phyloP scores from a whole-genome alignment of 306 rosid genomes.

The Pyrus communis region DNA sequence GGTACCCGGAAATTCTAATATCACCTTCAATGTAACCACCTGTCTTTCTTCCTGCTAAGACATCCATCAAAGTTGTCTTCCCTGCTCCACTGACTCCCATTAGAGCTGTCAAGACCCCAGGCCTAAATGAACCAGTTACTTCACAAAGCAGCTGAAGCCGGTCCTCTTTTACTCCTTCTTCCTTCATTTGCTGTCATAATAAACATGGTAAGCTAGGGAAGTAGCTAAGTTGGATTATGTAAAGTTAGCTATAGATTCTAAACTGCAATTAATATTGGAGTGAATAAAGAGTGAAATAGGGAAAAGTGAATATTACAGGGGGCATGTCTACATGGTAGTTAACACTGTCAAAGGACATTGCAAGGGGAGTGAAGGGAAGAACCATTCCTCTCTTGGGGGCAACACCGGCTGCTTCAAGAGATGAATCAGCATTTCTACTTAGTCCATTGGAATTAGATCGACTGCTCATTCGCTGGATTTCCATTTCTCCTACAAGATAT shows the following conservation, averaged over 20 bases:
- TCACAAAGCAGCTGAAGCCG: conserved; percentile 71
- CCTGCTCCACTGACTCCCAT: conserved; percentile 99
- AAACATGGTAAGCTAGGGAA: background rate
- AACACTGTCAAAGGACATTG: conserved; percentile 84
- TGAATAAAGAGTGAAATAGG: background rate
- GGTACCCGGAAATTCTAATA: conserved; percentile 76
- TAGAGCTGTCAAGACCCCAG: conserved; percentile 88
- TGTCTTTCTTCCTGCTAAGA: conserved; percentile 90
- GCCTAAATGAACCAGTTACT: conserved; percentile 81
- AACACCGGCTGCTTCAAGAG: conserved; percentile 42
- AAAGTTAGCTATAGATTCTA: background rate
- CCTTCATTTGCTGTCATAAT: conserved; percentile 69
- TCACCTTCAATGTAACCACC: conserved; percentile 95
- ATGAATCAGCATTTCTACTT: conserved; percentile 37
- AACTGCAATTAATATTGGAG: background rate
- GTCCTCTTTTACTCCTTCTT: conserved; percentile 61
- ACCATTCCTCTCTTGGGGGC: conserved; percentile 87
- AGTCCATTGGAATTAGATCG: conserved; percentile 36
- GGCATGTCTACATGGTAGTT: conserved; percentile 95
- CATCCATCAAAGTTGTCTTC: conserved; percentile 97
- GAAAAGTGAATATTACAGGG: conserved; percentile 47
- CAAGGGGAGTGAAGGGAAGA: conserved; percentile 89
- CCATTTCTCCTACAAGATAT: conserved; percentile 63
- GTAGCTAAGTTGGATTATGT: background rate
- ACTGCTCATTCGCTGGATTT: conserved; percentile 60